Conservation (phyloP, 2,329 filamentous ascomycete genomes). For the Mycosphaerelloides madeirae region DNA sequence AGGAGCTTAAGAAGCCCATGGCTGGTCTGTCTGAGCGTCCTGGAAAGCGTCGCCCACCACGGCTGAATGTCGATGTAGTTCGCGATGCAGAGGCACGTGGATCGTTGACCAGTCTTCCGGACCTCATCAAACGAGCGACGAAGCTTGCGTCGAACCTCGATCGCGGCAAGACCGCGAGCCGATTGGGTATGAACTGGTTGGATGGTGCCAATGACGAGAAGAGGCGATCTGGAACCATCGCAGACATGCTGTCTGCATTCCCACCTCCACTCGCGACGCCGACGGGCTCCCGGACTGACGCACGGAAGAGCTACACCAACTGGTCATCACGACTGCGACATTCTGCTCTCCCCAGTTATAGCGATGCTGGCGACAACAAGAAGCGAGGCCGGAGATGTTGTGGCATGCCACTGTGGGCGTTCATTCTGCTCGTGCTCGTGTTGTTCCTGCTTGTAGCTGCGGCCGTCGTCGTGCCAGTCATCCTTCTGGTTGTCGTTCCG, state of each 20-base stretch:
- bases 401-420: conserved; percentile 75
- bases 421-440: conserved; percentile 62
- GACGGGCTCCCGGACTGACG: conserved; percentile 17
- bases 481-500: conserved; percentile 55
- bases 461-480: conserved; percentile 73
- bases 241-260: conserved; percentile 62
- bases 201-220: conserved; percentile 28
- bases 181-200: conserved; percentile 50
- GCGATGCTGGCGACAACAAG: conserved; percentile 22
- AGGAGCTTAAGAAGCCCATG: conserved; percentile 29
- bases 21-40: conserved; percentile 38
- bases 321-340: conserved; percentile 16
- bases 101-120: conserved; percentile 85
- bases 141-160: conserved; percentile 83
- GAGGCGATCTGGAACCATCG: conserved; percentile 51
- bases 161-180: conserved; percentile 64
- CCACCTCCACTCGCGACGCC: conserved; percentile 49
- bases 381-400: conserved; percentile 62
- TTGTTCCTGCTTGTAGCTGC: conserved; percentile 69
- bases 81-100: conserved; percentile 76
- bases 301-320: conserved; percentile 1
- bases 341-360: conserved; percentile 26
- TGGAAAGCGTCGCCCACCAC: conserved; percentile 56
- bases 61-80: conserved; percentile 76
- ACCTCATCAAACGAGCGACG: conserved; percentile 85